These are phyloP conservation scores for Zymoseptoria tritici DNA, from an alignment of 2,329 filamentous ascomycete species.

Conservation along the genomic window DNA sequence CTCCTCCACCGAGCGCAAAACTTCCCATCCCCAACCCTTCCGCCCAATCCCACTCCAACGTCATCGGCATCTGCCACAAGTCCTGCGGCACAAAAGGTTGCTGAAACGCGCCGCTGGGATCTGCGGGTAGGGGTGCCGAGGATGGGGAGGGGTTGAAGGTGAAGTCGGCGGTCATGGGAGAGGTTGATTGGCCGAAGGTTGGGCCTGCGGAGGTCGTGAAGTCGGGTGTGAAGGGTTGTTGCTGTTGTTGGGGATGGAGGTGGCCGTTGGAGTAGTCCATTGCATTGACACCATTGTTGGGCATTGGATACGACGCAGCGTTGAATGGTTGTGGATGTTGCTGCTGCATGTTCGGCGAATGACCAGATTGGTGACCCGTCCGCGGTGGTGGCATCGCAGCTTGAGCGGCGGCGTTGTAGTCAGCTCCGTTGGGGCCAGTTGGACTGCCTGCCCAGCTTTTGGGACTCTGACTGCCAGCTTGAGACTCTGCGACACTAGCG, in stretches of 20 bases:
- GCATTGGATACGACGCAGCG: slow-evolving; percentile 5
- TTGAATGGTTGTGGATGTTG: slow-evolving; percentile 8
- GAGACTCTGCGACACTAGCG: slow-evolving; percentile 18
- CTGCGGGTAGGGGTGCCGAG: background rate
- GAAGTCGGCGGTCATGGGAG: slow-evolving; percentile 10
- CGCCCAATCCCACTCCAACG: slow-evolving; percentile 81
- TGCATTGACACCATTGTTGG: slow-evolving; percentile 1
- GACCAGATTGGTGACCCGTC: slow-evolving; percentile 7
- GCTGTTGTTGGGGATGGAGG: slow-evolving; percentile 1
- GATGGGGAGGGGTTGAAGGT: background rate
- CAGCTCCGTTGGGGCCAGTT: slow-evolving; percentile 10
- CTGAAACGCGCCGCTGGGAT: slow-evolving; percentile 48
- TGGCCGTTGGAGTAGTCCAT: slow-evolving; percentile 1
- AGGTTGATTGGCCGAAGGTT: slow-evolving; percentile 4
- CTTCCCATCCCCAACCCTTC: slow-evolving; percentile 32
- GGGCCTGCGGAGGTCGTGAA: slow-evolving; percentile 1
- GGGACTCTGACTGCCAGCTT: slow-evolving; percentile 23
- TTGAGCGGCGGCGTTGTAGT: slow-evolving; percentile 10
- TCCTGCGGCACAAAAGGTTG: slow-evolving; percentile 89
- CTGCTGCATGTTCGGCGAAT: slow-evolving; percentile 11
- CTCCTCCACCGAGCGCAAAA: slow-evolving; percentile 21
- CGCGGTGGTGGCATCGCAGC: slow-evolving; percentile 11
- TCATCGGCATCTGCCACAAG: slow-evolving; percentile 93
- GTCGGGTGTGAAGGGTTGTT: slow-evolving; percentile 1
- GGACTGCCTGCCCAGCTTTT: slow-evolving; percentile 23